Percentiles rank a stretch among this genome's conserved stretches.
phyloP scores from a whole-genome alignment of 2,329 filamentous ascomycete species.

The Sporothrix luriei region DNA sequence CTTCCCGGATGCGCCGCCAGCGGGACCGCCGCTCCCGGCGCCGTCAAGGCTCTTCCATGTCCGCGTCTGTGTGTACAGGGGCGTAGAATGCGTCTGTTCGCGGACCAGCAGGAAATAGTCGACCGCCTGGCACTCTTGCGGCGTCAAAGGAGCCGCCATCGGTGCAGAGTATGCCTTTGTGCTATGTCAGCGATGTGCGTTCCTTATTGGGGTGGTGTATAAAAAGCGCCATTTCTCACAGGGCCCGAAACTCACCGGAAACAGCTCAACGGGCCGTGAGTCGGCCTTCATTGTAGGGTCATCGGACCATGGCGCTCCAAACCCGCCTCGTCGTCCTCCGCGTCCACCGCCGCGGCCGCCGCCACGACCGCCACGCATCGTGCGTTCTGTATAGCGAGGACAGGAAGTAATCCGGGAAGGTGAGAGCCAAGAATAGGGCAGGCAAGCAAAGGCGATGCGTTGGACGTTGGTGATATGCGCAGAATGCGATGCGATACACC shows the following conservation, averaged over 20 bases:
- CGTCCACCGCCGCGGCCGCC: conserved; percentile 57
- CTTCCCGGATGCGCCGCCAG: conserved; percentile 39
- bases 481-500: not conserved
- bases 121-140: conserved; percentile 52
- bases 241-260: conserved; percentile 50
- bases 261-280: conserved; percentile 61
- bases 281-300: conserved; percentile 54
- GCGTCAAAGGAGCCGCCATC: conserved; percentile 48
- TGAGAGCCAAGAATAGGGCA: not conserved
- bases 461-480: not conserved
- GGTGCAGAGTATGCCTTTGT: conserved; percentile 56
- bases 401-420: not conserved
- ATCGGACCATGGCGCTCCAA: conserved; percentile 55
- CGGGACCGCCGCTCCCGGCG: conserved; percentile 38
- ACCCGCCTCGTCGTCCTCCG: conserved; percentile 46
- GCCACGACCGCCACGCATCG: conserved; percentile 39
- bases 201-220: too few species aligned
- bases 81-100: conserved; percentile 57
- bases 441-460: not conserved
- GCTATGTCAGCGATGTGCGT: not conserved
- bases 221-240: not conserved
- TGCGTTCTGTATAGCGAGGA: not conserved
- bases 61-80: conserved; percentile 61
- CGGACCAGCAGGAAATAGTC: conserved; percentile 59
- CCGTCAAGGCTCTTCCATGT: conserved; percentile 40